Evolutionary conservation across 495 filamentous ascomycete species (phyloP).

Genomic region (Penicillium chermesinum): DNA sequence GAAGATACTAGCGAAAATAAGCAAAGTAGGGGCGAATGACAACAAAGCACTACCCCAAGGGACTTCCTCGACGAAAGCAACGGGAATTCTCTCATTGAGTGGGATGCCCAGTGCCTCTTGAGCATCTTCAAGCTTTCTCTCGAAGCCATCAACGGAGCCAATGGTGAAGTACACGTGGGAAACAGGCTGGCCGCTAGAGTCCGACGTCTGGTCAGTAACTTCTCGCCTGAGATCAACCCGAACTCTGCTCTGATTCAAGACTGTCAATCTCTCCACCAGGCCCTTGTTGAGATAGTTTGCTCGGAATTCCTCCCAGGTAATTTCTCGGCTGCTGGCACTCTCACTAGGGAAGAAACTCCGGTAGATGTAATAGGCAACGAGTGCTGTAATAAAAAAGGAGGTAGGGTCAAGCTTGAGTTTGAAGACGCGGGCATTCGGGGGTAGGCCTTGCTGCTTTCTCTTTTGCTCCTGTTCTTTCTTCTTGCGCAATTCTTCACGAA

Average conservation of each 20-base stretch:
- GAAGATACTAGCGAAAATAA: conserved; percentile 76
- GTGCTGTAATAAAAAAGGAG: conserved; percentile 49
- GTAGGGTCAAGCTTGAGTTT: conserved; percentile 54
- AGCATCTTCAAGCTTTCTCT: conserved; percentile 77
- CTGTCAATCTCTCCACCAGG: conserved; percentile 85
- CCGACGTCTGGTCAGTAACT: conserved; percentile 67
- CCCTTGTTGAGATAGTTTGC: conserved; percentile 93
- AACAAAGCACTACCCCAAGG: conserved; percentile 57
- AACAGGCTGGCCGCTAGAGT: conserved; percentile 64
- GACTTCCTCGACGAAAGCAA: conserved; percentile 76
- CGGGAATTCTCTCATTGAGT: conserved; percentile 76
- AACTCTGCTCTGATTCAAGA: conserved; percentile 68
- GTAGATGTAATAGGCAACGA: conserved; percentile 60
- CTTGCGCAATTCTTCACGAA: conserved; percentile 12
- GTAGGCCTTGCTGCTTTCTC: conserved; percentile 19
- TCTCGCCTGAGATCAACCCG: conserved; percentile 81
- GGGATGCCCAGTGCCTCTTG: conserved; percentile 85
- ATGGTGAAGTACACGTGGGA: conserved; percentile 94
- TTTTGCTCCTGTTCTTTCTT: conserved; percentile 32
- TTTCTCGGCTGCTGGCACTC: conserved; percentile 59
- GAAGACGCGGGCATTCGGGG: conserved; percentile 26
- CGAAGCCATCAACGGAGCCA: conserved; percentile 89
- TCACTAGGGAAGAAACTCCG: conserved; percentile 61
- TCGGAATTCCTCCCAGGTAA: conserved; percentile 95
- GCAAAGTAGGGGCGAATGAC: conserved; percentile 79